phyloP scores from a whole-genome alignment of 2,329 filamentous ascomycete species.

The Thielaviopsis populi region DNA sequence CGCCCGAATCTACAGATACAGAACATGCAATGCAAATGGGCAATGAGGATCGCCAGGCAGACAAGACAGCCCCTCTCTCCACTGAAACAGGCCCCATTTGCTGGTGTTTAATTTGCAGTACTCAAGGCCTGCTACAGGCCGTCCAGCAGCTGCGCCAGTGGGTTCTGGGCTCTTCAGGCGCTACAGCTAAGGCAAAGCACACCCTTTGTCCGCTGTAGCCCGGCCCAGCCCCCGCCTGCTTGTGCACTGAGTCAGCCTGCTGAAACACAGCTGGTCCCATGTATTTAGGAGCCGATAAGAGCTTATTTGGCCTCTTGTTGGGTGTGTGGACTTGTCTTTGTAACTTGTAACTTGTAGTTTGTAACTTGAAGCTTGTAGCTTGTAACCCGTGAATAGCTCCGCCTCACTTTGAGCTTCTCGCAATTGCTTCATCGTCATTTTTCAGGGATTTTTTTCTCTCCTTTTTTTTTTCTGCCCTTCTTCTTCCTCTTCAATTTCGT shows the following conservation, averaged over 20 bases:
- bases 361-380: too few relatives aligned
- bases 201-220: neutral
- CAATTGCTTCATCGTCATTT: neutral
- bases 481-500: too few relatives aligned
- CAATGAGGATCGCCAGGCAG: neutral
- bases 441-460: neutral
- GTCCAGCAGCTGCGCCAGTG: neutral
- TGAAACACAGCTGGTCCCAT: neutral
- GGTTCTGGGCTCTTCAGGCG: neutral
- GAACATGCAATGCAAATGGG: neutral
- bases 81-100: neutral
- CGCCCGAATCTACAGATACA: too few relatives aligned
- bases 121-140: too few relatives aligned
- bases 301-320: slow-evolving; percentile 14
- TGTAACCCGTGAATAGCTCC: too few relatives aligned
- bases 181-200: neutral
- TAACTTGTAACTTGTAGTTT: too few relatives aligned
- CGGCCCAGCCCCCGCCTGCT: too few relatives aligned
- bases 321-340: neutral
- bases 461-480: neutral
- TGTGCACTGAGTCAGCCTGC: too few relatives aligned
- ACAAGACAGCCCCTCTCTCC: too few relatives aligned
- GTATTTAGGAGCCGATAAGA: neutral
- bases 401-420: neutral
- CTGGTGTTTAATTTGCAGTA: neutral